Percentiles rank a stretch among this genome's conserved stretches.
phyloP scores from a whole-genome alignment of 331 rosid genomes.

The Stylosanthes scabra region DNA sequence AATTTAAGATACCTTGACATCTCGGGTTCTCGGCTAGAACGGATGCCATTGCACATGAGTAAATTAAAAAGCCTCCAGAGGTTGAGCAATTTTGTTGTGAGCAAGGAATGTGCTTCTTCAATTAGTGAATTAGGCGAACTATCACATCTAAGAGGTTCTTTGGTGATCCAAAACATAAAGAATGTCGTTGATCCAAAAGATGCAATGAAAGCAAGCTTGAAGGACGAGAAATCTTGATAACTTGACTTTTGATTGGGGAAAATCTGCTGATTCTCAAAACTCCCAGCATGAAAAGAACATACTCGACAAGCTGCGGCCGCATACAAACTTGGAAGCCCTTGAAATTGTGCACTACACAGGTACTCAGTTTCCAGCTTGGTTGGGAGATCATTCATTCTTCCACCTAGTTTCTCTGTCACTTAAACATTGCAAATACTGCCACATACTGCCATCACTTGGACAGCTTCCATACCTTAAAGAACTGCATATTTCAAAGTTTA shows the following conservation, averaged over 20 bases:
- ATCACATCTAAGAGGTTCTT: background rate
- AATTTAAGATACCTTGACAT: conserved; percentile 10
- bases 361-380: conserved; percentile 6
- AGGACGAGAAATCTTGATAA: background rate
- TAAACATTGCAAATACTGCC: background rate
- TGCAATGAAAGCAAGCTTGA: conserved; percentile 9
- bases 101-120: background rate
- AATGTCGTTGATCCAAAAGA: conserved; percentile 4
- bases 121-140: conserved; percentile 18
- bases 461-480: conserved; percentile 11
- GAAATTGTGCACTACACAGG: background rate
- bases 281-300: conserved; percentile 4
- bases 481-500: background rate
- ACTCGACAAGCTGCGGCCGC: conserved; percentile 16
- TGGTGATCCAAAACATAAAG: conserved; percentile 4
- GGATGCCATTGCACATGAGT: conserved; percentile 33
- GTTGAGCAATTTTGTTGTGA: conserved; percentile 14
- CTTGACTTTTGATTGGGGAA: background rate
- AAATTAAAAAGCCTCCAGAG: conserved; percentile 8
- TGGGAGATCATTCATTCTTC: background rate
- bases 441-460: conserved; percentile 26
- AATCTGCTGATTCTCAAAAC: background rate
- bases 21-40: background rate
- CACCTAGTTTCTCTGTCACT: background rate
- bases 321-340: conserved; percentile 2